phyloP scores from a whole-genome alignment of 2,329 filamentous ascomycete genomes.

The Cercospora sesami region DNA sequence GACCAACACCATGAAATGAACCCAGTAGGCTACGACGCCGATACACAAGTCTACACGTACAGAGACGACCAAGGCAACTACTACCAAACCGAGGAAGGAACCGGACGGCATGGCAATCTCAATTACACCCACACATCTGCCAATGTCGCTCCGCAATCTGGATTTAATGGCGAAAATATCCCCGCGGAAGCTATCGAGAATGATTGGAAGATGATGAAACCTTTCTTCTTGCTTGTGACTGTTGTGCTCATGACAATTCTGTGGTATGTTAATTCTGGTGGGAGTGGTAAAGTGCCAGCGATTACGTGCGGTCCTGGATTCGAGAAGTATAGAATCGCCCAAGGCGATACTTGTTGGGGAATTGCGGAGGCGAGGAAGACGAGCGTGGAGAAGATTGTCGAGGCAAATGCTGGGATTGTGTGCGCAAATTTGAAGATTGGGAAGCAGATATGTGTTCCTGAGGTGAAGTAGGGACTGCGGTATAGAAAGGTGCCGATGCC shows the following conservation, averaged over 20 bases:
- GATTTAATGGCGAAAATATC: constrained; percentile 8
- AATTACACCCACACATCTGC: constrained; percentile 11
- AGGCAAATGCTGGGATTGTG: constrained; percentile 18
- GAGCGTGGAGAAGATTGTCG: constrained; percentile 16
- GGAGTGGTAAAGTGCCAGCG: neutral
- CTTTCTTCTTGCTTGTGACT: constrained; percentile 19
- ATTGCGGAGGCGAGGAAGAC: constrained; percentile 21
- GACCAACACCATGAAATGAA: constrained; percentile 16
- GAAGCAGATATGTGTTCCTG: constrained; percentile 17
- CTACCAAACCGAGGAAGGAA: constrained; percentile 18
- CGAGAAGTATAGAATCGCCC: constrained; percentile 17
- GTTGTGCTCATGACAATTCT: constrained; percentile 19
- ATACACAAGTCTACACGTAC: constrained; percentile 23
- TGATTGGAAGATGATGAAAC: constrained; percentile 21
- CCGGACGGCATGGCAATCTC: constrained; percentile 19
- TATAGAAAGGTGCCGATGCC: neutral
- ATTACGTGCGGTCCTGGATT: constrained; percentile 15
- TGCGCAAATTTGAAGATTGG: constrained; percentile 19
- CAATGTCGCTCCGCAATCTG: constrained; percentile 9
- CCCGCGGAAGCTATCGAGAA: constrained; percentile 1
- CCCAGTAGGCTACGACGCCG: constrained; percentile 25
- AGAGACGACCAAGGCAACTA: constrained; percentile 14
- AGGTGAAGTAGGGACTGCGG: neutral
- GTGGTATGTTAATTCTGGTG: constrained; percentile 17
- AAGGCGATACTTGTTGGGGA: constrained; percentile 23